Conservation (phyloP, 176 grass and related monocot species). For the Canna indica region DNA sequence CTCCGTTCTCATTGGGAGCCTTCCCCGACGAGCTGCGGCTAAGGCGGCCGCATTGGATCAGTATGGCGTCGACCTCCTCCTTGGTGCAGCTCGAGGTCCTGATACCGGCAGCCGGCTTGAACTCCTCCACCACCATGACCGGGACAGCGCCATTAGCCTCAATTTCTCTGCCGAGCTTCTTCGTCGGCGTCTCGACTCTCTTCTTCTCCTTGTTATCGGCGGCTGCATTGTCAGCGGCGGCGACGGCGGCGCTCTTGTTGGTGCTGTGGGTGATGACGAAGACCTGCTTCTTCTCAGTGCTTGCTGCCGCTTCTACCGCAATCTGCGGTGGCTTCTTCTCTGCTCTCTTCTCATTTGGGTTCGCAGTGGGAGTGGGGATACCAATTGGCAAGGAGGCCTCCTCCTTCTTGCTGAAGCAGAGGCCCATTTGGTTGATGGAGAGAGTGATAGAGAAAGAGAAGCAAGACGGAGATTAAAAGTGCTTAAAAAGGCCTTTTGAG, state of each 20-base stretch:
- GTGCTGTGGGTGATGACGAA: conserved; percentile 56
- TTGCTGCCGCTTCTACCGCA: neutral
- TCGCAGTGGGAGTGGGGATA: neutral
- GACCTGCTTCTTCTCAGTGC: conserved; percentile 51
- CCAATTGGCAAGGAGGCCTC: neutral
- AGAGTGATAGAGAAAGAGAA: neutral
- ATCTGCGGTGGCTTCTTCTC: neutral
- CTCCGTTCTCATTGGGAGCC: conserved; percentile 28
- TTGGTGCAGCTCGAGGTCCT: conserved; percentile 77
- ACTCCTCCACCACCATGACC: conserved; percentile 11
- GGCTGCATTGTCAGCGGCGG: neutral
- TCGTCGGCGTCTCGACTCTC: conserved; percentile 11
- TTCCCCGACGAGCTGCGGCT: conserved; percentile 84
- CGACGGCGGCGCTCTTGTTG: neutral
- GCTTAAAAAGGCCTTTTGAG: too few relatives aligned
- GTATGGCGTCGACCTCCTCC: conserved; percentile 84
- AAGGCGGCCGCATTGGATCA: conserved; percentile 91
- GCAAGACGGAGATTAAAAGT: neutral
- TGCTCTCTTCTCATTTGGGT: neutral
- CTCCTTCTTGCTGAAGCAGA: conserved; percentile 2
- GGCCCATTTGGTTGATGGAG: neutral
- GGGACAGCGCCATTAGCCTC: conserved; percentile 1
- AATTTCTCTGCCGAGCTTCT: conserved; percentile 20
- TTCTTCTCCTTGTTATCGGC: conserved; percentile 20
- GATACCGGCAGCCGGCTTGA: conserved; percentile 31